These are phyloP conservation scores for Penicillium steckii DNA, from an alignment of 495 filamentous ascomycete genomes.

Conservation along the genomic window DNA sequence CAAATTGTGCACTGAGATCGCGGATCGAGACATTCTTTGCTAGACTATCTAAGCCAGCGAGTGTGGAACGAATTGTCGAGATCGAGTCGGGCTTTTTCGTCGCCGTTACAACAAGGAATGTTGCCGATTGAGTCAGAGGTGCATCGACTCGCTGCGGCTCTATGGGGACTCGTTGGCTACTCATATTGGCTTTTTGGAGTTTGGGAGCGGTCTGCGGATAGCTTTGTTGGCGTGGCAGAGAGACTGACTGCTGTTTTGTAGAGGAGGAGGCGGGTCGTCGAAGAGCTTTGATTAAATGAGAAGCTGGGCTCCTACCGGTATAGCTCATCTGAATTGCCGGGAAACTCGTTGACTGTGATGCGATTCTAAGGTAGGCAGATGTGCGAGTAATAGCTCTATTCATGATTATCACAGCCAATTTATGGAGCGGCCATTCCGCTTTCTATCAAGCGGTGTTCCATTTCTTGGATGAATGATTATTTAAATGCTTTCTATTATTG, in stretches of 20 bases:
- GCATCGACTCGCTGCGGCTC: slow-evolving; percentile 47
- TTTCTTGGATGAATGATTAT: not conserved
- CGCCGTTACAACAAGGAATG: slow-evolving; percentile 50
- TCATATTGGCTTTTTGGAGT: slow-evolving; percentile 19
- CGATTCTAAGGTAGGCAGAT: not conserved
- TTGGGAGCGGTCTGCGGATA: not conserved
- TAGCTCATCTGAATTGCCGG: slow-evolving; percentile 1
- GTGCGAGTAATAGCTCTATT: not conserved
- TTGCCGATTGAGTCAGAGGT: slow-evolving; percentile 49
- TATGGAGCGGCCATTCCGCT: not conserved
- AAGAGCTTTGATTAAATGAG: not conserved
- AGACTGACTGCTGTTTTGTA: not conserved
- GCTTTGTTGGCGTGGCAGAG: not conserved
- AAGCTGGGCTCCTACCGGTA: not conserved
- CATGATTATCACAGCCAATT: not conserved
- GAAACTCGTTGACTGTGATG: not conserved
- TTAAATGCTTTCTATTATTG: slow-evolving; percentile 3
- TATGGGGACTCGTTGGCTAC: slow-evolving; percentile 31
- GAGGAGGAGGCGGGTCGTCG: not conserved
- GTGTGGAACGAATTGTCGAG: slow-evolving; percentile 40
- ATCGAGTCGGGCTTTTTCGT: slow-evolving; percentile 34
- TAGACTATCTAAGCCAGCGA: slow-evolving; percentile 44
- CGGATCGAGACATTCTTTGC: slow-evolving; percentile 56
- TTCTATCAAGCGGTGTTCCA: not conserved
- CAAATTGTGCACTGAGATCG: slow-evolving; percentile 46